Evolutionary conservation across 345 rosid species (phyloP).

Genomic region (Salix brachista): DNA sequence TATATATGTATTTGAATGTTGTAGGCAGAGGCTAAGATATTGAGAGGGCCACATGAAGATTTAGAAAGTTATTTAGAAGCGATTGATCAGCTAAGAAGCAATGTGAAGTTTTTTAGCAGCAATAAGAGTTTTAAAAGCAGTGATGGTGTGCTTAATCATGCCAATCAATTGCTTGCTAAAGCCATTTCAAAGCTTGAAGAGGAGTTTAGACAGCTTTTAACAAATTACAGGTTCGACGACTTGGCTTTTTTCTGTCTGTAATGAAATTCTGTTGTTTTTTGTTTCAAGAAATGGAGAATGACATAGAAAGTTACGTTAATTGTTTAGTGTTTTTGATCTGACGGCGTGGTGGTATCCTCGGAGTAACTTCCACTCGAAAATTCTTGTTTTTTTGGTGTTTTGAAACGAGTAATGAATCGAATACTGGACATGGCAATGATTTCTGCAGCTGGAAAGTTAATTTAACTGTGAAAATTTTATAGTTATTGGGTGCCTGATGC

Average conservation of each 20-base stretch:
- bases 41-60: conserved; percentile 96
- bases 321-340: not conserved
- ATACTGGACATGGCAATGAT: not conserved
- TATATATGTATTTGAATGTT: not conserved
- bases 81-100: conserved; percentile 74
- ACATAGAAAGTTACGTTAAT: not conserved
- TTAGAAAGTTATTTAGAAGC: conserved; percentile 88
- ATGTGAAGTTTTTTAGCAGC: conserved; percentile 60
- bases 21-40: conserved; percentile 90
- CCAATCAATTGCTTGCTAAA: conserved; percentile 64
- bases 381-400: not conserved
- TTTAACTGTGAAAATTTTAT: not conserved
- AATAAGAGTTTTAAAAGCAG: conserved; percentile 56
- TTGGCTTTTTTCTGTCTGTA: not conserved
- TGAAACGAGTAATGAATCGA: not conserved
- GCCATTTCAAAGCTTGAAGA: conserved; percentile 87
- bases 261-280: not conserved
- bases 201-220: conserved; percentile 71
- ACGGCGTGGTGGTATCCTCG: not conserved
- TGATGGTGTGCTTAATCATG: conserved; percentile 61
- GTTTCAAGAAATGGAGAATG: not conserved
- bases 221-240: conserved; percentile 68
- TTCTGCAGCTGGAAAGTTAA: not conserved
- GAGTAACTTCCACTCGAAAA: not conserved
- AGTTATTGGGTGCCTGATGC: not conserved